Conservation (phyloP, 257 asterid species). For the Solanum chiquidenum region DNA sequence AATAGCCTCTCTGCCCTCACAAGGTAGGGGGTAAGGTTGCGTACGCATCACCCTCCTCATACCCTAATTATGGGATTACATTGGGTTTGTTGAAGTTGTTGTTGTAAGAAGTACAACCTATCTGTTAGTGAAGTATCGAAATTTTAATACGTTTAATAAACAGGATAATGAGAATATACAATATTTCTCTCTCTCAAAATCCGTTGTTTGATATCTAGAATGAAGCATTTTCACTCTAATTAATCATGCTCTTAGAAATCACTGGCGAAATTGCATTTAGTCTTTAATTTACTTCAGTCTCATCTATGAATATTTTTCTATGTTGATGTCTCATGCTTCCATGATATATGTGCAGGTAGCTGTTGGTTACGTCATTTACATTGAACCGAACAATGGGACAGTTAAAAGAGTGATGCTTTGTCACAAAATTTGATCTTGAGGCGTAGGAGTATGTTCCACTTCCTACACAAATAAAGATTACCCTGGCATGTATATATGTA, state of each 20-base stretch:
- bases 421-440: too few relatives aligned
- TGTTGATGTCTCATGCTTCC: slow-evolving; percentile 1
- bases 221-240: neutral
- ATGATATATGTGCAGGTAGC: slow-evolving; percentile 56
- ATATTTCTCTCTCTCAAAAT: neutral
- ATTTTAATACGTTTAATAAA: neutral
- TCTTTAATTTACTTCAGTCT: neutral
- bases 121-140: neutral
- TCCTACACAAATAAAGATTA: too few relatives aligned
- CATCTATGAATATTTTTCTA: neutral
- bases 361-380: slow-evolving; percentile 89
- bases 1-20: too few relatives aligned
- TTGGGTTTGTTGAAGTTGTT: too few relatives aligned
- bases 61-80: too few relatives aligned
- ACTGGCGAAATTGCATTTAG: neutral
- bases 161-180: neutral
- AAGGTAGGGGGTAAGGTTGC: too few relatives aligned
- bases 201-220: neutral
- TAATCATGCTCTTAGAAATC: neutral
- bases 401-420: slow-evolving; percentile 94
- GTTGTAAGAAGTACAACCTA: slow-evolving; percentile 9
- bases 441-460: too few relatives aligned
- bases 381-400: slow-evolving; percentile 89
- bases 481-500: too few relatives aligned
- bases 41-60: too few relatives aligned